Base-by-base conservation (phyloP, 2,329 filamentous ascomycete genomes). In the Botrytis pseudocinerea region DNA sequence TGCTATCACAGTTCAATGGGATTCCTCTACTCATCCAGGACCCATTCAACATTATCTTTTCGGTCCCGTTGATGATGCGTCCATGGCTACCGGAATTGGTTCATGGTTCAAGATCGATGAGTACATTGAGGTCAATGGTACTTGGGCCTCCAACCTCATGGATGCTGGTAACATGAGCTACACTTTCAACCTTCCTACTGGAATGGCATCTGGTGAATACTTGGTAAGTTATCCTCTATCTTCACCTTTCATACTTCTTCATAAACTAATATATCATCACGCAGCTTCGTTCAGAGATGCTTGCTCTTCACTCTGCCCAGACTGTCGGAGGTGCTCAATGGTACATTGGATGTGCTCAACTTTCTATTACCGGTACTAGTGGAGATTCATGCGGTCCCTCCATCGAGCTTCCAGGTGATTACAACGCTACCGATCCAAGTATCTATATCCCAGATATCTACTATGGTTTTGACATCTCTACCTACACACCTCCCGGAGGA, bases 21-120 rank as follows among this genome's bases (percentile, higher is more conserved):
- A 83, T 69, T 73, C 75, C 16, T 84, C 82, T 25, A 75, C 75
- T 18, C 82, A 83, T 72, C 82, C 82, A 22, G 82, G 82, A 8
- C 82, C 82, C 12, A 83, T 83, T 72, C 81, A 81, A 54, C 82
- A 85, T 65, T 82, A 86, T 68, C 76, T 81, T 59, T 78, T 77
- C 64, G 79, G 80, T 14, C 80, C 79, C 12, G 79, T 81, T 16
- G 73, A 69, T 46, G 73, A 77, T 70, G 80, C 77, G 25, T 74
- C 78, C 20, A 73, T 70, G 38, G 78, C 78, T 25, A 79, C 79
- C 28, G 79, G 80, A 35, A 69, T 81, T 28, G 79, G 80, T n/a
- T 70, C 73, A 28, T 81, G 80, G 80, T 75, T 79, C 69, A 81
- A 81, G 75, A 79, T 81, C 74, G 76, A 80, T 68, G 79, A 81